These are phyloP conservation scores for Globisporangium carolinianum DNA, from an alignment of 352 stramenopile genomes.

Conservation along the genomic window DNA sequence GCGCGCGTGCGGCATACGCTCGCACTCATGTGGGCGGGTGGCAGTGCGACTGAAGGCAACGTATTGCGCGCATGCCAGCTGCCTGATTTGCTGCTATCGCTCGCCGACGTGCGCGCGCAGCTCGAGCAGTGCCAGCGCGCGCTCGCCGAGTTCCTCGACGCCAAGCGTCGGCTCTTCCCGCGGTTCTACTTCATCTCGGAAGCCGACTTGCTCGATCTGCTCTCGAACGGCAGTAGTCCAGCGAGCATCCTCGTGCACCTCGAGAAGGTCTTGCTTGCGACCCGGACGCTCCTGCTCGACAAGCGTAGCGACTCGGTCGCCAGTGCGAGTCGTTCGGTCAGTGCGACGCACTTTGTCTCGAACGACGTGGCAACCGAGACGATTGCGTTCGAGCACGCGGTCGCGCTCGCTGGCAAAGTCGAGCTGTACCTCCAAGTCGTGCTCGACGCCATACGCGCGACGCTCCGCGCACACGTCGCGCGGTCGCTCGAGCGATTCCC, in stretches of 20 bases:
- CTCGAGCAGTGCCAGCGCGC: conserved; percentile 92
- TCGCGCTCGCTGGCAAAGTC: conserved; percentile 92
- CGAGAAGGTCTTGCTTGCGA: conserved; percentile 85
- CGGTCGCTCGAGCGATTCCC: conserved; percentile 85
- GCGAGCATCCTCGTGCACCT: conserved; percentile 88
- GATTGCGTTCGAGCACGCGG: conserved; percentile 83
- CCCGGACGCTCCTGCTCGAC: conserved; percentile 55
- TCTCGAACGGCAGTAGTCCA: conserved; percentile 89
- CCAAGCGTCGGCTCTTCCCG: conserved; percentile 88
- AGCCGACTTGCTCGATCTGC: conserved; percentile 90
- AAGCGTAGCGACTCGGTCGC: conserved; percentile 11
- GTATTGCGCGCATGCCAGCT: conserved; percentile 75
- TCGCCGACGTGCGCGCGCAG: conserved; percentile 69
- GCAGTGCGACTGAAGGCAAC: conserved; percentile 50
- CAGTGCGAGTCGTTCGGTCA: conserved; percentile 10
- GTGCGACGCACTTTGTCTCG: conserved; percentile 88
- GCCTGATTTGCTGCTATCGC: conserved; percentile 58
- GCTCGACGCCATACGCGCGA: conserved; percentile 86
- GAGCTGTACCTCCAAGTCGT: conserved; percentile 94
- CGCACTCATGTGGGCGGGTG: conserved; percentile 58
- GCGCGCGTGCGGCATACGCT: conserved; percentile 64
- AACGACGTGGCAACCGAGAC: conserved; percentile 84
- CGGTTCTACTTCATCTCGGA: conserved; percentile 96
- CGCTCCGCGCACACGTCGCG: conserved; percentile 85
- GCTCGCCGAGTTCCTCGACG: conserved; percentile 93